phyloP scores from a whole-genome alignment of 1,284 basidiomycete species.

The Taiwanofungus camphoratus region DNA sequence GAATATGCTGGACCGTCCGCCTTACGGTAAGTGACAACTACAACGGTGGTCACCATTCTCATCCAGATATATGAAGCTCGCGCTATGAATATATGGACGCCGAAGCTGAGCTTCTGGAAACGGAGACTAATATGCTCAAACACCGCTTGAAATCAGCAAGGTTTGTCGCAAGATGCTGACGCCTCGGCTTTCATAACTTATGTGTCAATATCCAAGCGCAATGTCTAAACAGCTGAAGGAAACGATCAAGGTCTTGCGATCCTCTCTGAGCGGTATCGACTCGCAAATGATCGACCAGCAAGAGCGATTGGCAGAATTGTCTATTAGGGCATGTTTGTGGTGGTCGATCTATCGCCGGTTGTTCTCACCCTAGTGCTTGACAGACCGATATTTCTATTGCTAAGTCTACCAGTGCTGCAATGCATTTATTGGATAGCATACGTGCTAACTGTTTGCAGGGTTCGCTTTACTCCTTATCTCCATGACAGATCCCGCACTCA shows the following conservation, averaged over 20 bases:
- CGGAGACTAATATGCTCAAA: constrained; percentile 12
- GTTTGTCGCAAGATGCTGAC: constrained; percentile 8
- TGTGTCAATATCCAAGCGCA: constrained; percentile 6
- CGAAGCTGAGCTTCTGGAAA: constrained; percentile 19
- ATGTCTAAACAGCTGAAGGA: constrained; percentile 13
- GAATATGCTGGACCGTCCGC: constrained; percentile 12
- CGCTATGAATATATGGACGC: constrained; percentile 4
- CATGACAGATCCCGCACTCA: not conserved
- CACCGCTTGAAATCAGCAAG: constrained; percentile 16
- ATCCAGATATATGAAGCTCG: not conserved
- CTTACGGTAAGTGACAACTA: not conserved
- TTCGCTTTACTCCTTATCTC: not conserved
- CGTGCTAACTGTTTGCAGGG: not conserved
- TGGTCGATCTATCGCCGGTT: too few relatives aligned
- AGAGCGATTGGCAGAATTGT: constrained; percentile 16
- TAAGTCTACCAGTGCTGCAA: not conserved
- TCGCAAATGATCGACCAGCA: constrained; percentile 7
- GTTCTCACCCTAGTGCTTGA: not conserved
- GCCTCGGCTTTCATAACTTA: not conserved
- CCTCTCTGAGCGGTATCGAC: constrained; percentile 9
- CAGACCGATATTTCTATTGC: not conserved
- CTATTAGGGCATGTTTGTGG: constrained; percentile 6
- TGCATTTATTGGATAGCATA: not conserved
- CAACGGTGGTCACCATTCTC: not conserved
- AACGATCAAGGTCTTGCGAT: constrained; percentile 9